Evolutionary conservation across 768 basidiomycete species (phyloP), one percentile per base, ranked within the genome.

Genomic region (Pulveroboletus frians): DNA sequence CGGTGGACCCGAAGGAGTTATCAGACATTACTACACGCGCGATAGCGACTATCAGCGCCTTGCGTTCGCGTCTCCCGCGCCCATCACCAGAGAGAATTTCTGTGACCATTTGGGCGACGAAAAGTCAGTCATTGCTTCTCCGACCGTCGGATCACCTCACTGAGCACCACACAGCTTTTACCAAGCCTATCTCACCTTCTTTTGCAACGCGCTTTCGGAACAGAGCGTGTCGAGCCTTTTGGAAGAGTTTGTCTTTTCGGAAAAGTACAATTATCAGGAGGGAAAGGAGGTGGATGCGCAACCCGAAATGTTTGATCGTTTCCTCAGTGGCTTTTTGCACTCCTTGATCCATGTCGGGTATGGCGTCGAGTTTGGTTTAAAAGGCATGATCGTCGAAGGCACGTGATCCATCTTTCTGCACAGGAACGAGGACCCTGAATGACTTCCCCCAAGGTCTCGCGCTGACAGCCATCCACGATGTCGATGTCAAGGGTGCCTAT

Each of bases 331-430:
- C 0, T 54, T 86, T 18, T 4, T 85, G 2, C 86, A 88, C 54
- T 74, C 84, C 0, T 39, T 84, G 47, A 85, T 87, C 39, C 81
- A 85, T 56, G 55, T 69, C 9, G 84, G 81, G 3, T 76, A 79
- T 54, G 85, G 84, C 0, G 51, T 71, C 3, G 86, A 87, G 62
- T 85, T 87, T 50, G 74, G 75, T 8, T 42, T 86, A 32, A 77
- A 74, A 14, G 85, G 84, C 1, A 71, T 84, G 60, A 57, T 81
- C 1, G 76, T 75, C 4, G 84, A 87, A 73, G 85, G 84, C 81
- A 15, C 8, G 51, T 30, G 20, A 7, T 15, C 3, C 30, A 4
- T 8, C 27, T 18, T 13, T 6, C 4, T 21, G 18, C n/a, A 9
- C 9, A 13, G 1, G n/a, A 14, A 50, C 10, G 21, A 20, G 7